Base-by-base conservation (phyloP, 306 rosid species). In the Cyamopsis tetragonoloba region DNA sequence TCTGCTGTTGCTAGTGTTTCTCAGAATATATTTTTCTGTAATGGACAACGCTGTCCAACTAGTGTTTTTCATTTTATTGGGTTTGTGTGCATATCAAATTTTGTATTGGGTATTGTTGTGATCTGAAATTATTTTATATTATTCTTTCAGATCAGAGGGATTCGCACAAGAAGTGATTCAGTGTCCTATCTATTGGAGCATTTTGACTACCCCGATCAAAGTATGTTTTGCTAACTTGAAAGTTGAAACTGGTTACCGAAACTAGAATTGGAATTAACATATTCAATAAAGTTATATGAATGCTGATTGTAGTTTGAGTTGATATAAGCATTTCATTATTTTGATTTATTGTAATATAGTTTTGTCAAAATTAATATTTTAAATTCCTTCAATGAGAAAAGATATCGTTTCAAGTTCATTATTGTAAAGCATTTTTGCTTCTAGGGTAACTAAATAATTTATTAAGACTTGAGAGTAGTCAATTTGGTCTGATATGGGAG, bases 171-270 rank as follows among this genome's bases (percentile, higher is more conserved):
- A 77, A 74, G 44, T 37, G 79, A 55, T 61, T 37, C 2, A 22
- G 1, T 50, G 24, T 34, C 28, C 8, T 64, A 70, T 73, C 66
- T 5, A 3, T 67, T 89, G 78, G 83, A 85, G 67, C 87, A 78
- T 87, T 19, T 63, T 55, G 95, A 92, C 82, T 92, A 85, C 55
- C 86, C 95, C 0, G 98, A 79, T 74, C 79, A 92, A 71, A 71
- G 97, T 91, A 83, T 53, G 71, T 43, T 62, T 31, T 20, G 41
- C 3, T 22, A 9, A 3, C 13, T 70, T 39, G 18, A 23, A 27
- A 44, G 38, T 67, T 53, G n/a, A n/a, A n/a, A n/a, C n/a, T n/a
- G n/a, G n/a, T n/a, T n/a, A n/a, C n/a, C n/a, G n/a, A 14, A 44
- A 27, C 19, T 55, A 11, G 35, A 62, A 35, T 32, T 51, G 22